These are phyloP conservation scores for Colletotrichum sp. DNA, from an alignment of 2,329 filamentous ascomycete species.

Conservation along the genomic window DNA sequence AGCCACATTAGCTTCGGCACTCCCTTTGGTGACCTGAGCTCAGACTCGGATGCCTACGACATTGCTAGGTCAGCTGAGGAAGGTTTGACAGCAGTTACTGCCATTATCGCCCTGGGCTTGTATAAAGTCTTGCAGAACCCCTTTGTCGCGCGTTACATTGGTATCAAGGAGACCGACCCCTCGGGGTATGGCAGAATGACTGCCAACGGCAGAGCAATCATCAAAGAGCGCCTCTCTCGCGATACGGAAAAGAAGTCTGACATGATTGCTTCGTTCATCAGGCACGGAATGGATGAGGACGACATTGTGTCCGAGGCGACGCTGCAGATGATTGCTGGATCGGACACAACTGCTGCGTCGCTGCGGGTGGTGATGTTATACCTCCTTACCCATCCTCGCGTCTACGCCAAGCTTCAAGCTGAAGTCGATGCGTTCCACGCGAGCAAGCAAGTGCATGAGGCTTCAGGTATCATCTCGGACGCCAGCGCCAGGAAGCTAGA, in stretches of 20 bases:
- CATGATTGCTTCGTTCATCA: slow-evolving; percentile 42
- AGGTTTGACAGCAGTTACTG: slow-evolving; percentile 22
- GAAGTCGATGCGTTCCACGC: slow-evolving; percentile 47
- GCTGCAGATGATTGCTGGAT: slow-evolving; percentile 35
- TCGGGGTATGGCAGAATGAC: slow-evolving; percentile 20
- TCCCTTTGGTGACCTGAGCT: slow-evolving; percentile 49
- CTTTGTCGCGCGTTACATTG: slow-evolving; percentile 3
- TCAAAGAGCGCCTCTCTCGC: neutral
- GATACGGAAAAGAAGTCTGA: slow-evolving; percentile 4
- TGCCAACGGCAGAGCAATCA: slow-evolving; percentile 23
- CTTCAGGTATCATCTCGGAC: slow-evolving; percentile 37
- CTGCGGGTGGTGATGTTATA: slow-evolving; percentile 54
- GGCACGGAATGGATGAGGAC: slow-evolving; percentile 35
- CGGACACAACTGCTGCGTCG: slow-evolving; percentile 37
- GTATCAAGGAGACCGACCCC: slow-evolving; percentile 19
- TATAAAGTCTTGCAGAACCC: slow-evolving; percentile 9
- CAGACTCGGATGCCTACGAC: slow-evolving; percentile 49
- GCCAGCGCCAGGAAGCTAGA: slow-evolving; percentile 50
- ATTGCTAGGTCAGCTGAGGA: slow-evolving; percentile 50
- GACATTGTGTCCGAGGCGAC: slow-evolving; percentile 35
- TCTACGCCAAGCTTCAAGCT: slow-evolving; percentile 48
- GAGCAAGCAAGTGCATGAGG: slow-evolving; percentile 16
- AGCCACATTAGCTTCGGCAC: slow-evolving; percentile 57
- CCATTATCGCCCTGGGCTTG: slow-evolving; percentile 13
- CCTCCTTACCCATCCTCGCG: slow-evolving; percentile 52